Evolutionary conservation across 345 rosid species (phyloP), one percentile per base, ranked within the genome.

Genomic region (Dovyalis caffra): DNA sequence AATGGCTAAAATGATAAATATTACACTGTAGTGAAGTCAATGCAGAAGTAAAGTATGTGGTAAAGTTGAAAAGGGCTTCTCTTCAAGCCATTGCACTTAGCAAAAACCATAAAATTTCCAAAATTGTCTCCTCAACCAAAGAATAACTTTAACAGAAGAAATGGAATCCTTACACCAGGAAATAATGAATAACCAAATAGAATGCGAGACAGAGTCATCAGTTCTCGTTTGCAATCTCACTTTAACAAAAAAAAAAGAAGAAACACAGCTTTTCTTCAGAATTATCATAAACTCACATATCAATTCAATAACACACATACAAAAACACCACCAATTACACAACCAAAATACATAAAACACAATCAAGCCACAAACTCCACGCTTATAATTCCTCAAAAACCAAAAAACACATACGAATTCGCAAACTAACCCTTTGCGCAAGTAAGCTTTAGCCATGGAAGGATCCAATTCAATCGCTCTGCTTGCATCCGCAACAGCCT

Each of bases 401-500:
- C 18, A 6, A 21, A 31, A 43, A 12, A 18, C 62, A 29, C 28
- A 47, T 15, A 58, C 49, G 25, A 16, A 35, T 43, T 8, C 4
- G 16, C 51, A 25, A 37, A 74, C 90, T 74, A 76, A 93, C 99
- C 87, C 99, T 71, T 93, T 96, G 40, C 98, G 90, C 71, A 89
- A 72, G 81, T 92, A 93, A 8, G 97, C 94, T 85, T 89, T 96
- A 23, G 91, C 65, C 91, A 90, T 64, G 7, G 87, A 73, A 8
- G 88, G 78, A 47, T 90, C 94, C 92, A 93, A 83, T 82, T 86
- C 88, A 68, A 93, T 87, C 34, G 99, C 95, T 83, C 78, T 85
- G 74, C 74, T 88, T 0, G 98, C 90, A 85, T 93, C 99, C 61
- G 90, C 88, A 65, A 93, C 94, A 21, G 95, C 97, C 83, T 90